Percentiles rank a stretch among this genome's conserved stretches.
Conservation (phyloP, 768 basidiomycete genomes). For the Kockovaella imperatae region DNA sequence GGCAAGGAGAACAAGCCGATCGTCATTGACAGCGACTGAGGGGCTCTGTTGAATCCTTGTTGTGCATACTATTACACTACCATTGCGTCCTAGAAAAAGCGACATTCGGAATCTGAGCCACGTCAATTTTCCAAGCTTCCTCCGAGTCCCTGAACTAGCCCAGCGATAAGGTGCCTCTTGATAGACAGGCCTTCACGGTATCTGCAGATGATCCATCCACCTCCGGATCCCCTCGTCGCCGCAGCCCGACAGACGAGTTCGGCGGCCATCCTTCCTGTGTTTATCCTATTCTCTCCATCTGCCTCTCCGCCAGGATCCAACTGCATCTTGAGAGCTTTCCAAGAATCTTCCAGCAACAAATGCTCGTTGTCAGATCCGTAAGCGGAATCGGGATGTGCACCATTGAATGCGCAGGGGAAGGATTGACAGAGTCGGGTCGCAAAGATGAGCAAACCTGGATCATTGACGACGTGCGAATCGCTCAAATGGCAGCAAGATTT, state of each 20-base stretch:
- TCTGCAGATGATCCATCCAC: conserved; percentile 35
- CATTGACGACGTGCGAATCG: conserved; percentile 41
- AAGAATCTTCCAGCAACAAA: conserved; percentile 36
- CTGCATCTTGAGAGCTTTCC: conserved; percentile 27
- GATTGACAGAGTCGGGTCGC: conserved; percentile 40
- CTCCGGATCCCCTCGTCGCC: conserved; percentile 10
- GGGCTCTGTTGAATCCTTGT: no score
- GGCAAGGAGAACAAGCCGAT: no score
- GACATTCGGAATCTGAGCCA: no score
- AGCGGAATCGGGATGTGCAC: conserved; percentile 22
- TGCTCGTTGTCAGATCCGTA: conserved; percentile 20
- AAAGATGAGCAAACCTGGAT: conserved; percentile 41
- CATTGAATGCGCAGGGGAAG: conserved; percentile 32
- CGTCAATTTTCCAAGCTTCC: conserved; percentile 36
- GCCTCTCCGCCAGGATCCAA: conserved; percentile 37
- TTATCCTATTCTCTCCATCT: conserved; percentile 41
- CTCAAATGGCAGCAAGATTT: conserved; percentile 42
- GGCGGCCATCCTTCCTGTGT: conserved; percentile 42
- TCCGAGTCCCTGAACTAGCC: conserved; percentile 34
- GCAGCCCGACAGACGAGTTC: conserved; percentile 40
- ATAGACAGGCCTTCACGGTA: conserved; percentile 37
- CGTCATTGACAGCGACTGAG: no score
- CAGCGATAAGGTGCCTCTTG: conserved; percentile 27
- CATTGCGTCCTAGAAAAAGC: no score
- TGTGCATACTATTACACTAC: no score